Evolutionary conservation across 1,284 basidiomycete genomes (phyloP), one percentile per base, ranked within the genome.

Genomic region (Ganoderma lucidum): DNA sequence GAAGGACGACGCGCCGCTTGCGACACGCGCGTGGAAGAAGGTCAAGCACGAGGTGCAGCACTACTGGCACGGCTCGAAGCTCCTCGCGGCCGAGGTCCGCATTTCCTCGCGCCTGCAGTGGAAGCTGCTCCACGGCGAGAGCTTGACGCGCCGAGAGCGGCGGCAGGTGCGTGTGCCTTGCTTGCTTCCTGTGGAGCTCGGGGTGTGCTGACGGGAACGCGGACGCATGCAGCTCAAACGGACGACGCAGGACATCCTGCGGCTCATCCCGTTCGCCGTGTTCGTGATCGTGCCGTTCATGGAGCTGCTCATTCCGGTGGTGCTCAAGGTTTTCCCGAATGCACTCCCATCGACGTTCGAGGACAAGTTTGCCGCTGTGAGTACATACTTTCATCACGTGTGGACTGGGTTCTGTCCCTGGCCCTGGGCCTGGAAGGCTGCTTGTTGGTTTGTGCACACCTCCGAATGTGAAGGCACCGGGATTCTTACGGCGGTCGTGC

Each of bases 271-370:
- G 1, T 99, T 99, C 81, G 90, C 95, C 14, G 95, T 96, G 63
- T 99, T 99, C 83, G 81, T 99, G 70, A 87, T 99, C 76, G 95
- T 99, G 10, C 97, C 98, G 1, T 98, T 98, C 86, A 99, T 99
- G 95, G 98, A 99, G 80, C 80, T 99, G 32, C 86, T 99, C n/a
- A 88, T 99, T 1, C 97, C 98, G 2, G 95, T 99, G 44, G 96
- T 96, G 0, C 88, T 99, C 75, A 98, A 97, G 81, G 83, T 99
- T 63, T 99, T 99, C 89, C 97, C 97, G 35, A 99, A 96, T 82
- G 99, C 99, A 96, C 89, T 99, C 5, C 98, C 97, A 0, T 97
- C 95, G 1, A 99, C 97, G 0, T 99, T 99, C 72, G 96, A 99
- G 81, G 97, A 98, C 85, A 97, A 98, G 81, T 98, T 94, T 77